Conservation (phyloP, 495 filamentous ascomycete species). For the Aspergillus campestris region DNA sequence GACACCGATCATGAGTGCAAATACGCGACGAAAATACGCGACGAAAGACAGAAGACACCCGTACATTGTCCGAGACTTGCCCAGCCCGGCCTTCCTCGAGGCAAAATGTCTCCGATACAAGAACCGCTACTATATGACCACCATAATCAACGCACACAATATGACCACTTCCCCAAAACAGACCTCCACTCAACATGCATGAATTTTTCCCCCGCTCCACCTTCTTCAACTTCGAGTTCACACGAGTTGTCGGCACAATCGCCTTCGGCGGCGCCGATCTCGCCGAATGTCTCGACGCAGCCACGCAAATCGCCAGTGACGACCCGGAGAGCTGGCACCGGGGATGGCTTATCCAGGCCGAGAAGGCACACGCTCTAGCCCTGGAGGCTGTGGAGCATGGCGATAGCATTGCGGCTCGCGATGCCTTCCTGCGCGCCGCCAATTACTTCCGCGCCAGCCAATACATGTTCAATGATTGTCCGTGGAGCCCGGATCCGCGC, state of each 20-base stretch:
- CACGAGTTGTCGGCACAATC: conserved; percentile 32
- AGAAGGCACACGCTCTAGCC: conserved; percentile 23
- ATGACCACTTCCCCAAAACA: too few relatives aligned
- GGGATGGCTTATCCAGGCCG: conserved; percentile 20
- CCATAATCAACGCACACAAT: too few relatives aligned
- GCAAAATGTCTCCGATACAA: too few relatives aligned
- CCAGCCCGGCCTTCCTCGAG: too few relatives aligned
- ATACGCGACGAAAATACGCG: too few relatives aligned
- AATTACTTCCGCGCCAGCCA: conserved; percentile 34
- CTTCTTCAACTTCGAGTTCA: conserved; percentile 41
- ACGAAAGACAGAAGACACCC: too few relatives aligned
- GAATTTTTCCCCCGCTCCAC: conserved; percentile 19
- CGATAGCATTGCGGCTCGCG: conserved; percentile 14
- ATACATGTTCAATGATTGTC: conserved; percentile 23
- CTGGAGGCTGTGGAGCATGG: conserved; percentile 17
- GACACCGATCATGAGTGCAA: too few relatives aligned
- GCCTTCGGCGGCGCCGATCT: conserved; percentile 30
- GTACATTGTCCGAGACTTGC: too few relatives aligned
- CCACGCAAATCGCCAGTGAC: conserved; percentile 23
- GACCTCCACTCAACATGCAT: conserved; percentile 14
- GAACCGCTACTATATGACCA: too few relatives aligned
- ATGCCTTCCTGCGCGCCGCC: conserved; percentile 27
- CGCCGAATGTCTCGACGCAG: conserved; percentile 32
- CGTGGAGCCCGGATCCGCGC: conserved; percentile 7
- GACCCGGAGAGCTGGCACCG: conserved; percentile 35